A percentile compares a stretch with the other conserved stretches of the same genome.
Conservation (phyloP, 2,329 filamentous ascomycete genomes). For the Teratosphaeria destructans region DNA sequence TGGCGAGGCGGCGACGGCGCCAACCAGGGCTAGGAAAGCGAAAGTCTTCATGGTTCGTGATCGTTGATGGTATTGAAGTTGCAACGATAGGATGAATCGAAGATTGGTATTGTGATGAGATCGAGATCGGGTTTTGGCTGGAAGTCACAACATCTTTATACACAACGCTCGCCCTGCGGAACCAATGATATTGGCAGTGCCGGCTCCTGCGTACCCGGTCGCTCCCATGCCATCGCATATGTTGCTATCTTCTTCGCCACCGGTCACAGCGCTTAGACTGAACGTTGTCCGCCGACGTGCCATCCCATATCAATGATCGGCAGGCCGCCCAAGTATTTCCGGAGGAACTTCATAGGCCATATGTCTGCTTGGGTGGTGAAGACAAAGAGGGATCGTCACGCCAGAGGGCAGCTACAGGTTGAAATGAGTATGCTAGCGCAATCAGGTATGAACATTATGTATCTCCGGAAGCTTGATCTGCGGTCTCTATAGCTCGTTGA, state of each 20-base stretch:
- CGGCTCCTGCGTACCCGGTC: neutral
- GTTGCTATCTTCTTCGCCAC: neutral
- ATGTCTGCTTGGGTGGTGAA: neutral
- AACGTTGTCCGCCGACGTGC: neutral
- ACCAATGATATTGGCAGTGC: neutral
- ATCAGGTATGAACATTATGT: neutral
- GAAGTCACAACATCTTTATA: neutral
- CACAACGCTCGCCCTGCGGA: neutral
- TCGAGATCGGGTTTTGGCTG: neutral
- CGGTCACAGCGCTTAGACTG: neutral
- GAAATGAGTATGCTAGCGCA: neutral
- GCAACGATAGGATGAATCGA: neutral
- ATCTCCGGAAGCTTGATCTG: neutral
- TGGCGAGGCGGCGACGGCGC: constrained; percentile 6
- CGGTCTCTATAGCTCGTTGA: neutral
- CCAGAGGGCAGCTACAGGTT: neutral
- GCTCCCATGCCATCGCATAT: neutral
- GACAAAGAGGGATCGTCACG: neutral
- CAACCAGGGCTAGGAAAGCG: neutral
- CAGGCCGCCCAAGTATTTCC: neutral
- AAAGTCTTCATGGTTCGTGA: neutral
- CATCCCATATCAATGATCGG: neutral
- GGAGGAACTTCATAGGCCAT: neutral
- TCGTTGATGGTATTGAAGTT: neutral
- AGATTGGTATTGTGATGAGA: neutral